Evolutionary conservation across 225 moss, liverwort and hornwort species (phyloP).

Genomic region (Ulota crispa): DNA sequence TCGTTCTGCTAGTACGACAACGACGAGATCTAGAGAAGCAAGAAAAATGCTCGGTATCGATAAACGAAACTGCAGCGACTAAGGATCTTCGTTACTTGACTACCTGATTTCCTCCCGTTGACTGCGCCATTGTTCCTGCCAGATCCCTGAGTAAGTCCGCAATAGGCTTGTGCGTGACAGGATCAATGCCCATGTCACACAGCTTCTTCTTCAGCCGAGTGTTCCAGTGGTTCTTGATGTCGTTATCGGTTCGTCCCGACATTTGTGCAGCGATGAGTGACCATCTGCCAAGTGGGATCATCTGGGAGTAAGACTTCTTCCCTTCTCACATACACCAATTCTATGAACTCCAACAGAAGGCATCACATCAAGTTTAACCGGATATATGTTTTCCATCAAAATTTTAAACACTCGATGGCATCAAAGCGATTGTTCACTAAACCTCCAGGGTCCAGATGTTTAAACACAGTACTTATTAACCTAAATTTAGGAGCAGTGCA

Average conservation of each 20-base stretch:
- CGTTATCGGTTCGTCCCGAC: slow-evolving; percentile 60
- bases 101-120: slow-evolving; percentile 56
- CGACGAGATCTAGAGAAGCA: not conserved
- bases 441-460: not conserved
- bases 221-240: slow-evolving; percentile 69
- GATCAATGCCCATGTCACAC: slow-evolving; percentile 64
- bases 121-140: slow-evolving; percentile 60
- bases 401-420: rapidly evolving
- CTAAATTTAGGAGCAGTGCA: not conserved
- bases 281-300: slow-evolving; percentile 35
- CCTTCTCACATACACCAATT: not conserved
- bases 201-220: slow-evolving; percentile 62
- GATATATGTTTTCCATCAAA: too few species aligned
- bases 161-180: slow-evolving; percentile 65
- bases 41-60: not conserved
- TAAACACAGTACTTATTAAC: not conserved
- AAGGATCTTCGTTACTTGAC: not conserved
- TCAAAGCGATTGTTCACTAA: not conserved
- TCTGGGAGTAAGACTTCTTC: not conserved
- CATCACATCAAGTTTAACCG: not conserved
- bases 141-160: slow-evolving; percentile 60
- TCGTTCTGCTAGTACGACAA: not conserved
- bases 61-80: not conserved
- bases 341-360: not conserved
- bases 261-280: slow-evolving; percentile 64